Conservation (phyloP, 2,329 filamentous ascomycete species). For the Ascochyta rabiei region DNA sequence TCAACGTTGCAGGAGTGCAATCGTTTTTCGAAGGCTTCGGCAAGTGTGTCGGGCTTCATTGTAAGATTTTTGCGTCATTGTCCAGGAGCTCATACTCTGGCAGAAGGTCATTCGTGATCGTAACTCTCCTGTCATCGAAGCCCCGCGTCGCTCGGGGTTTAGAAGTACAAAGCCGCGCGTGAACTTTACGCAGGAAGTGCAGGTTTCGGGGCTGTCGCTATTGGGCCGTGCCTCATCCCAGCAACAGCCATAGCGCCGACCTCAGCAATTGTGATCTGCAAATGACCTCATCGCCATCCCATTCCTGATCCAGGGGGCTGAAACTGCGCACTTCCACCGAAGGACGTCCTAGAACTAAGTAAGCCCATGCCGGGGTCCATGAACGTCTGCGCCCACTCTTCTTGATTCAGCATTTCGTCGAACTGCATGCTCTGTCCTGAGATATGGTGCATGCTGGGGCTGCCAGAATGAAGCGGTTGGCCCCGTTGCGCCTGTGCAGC, state of each 20-base stretch:
- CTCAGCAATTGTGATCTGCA: conserved; percentile 3
- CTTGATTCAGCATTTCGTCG: conserved; percentile 47
- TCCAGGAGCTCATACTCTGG: neutral
- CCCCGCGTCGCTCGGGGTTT: neutral
- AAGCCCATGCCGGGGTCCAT: conserved; percentile 44
- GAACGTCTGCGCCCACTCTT: conserved; percentile 50
- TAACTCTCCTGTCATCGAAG: too few relatives aligned
- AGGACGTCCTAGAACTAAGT: conserved; percentile 29
- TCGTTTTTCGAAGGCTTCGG: neutral
- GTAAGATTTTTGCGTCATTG: neutral
- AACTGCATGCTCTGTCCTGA: conserved; percentile 40
- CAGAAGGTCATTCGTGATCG: too few relatives aligned
- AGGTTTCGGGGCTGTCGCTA: neutral
- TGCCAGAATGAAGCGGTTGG: conserved; percentile 34
- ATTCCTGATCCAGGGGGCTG: conserved; percentile 28
- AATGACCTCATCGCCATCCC: conserved; percentile 15
- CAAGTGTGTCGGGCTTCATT: neutral
- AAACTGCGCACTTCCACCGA: conserved; percentile 25
- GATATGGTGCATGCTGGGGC: conserved; percentile 29
- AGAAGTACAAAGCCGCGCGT: too few relatives aligned
- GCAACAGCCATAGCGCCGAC: neutral
- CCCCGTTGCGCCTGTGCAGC: conserved; percentile 36
- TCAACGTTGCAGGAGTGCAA: neutral
- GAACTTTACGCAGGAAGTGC: too few relatives aligned
- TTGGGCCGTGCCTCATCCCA: neutral